Evolutionary conservation across 2,329 filamentous ascomycete genomes (phyloP).

Genomic region (Aspergillus quadrilineatus): DNA sequence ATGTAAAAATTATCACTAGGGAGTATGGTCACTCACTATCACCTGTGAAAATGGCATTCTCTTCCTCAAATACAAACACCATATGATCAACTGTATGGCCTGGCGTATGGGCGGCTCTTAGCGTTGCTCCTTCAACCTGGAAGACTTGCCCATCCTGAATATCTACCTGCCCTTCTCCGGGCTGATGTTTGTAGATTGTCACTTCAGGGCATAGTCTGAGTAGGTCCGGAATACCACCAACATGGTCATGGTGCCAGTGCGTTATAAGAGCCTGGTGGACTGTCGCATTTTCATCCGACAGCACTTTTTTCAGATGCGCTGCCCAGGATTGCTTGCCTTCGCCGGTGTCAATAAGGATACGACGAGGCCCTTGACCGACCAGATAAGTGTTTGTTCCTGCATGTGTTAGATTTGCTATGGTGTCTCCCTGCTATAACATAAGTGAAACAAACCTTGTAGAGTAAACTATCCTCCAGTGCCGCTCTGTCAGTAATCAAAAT

Average conservation of each 20-base stretch:
- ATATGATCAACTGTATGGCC: conserved; percentile 84
- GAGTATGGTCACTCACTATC: conserved; percentile 55
- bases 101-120: conserved; percentile 66
- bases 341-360: conserved; percentile 87
- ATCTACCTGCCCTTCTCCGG: conserved; percentile 50
- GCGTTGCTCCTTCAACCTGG: conserved; percentile 54
- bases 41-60: conserved; percentile 82
- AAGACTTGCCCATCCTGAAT: conserved; percentile 59
- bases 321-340: conserved; percentile 77
- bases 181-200: conserved; percentile 65
- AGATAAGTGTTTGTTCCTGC: conserved; percentile 91
- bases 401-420: background rate
- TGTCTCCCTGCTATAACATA: background rate
- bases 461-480: conserved; percentile 49
- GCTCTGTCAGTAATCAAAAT: background rate
- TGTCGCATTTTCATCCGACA: conserved; percentile 66
- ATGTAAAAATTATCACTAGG: background rate
- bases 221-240: conserved; percentile 71
- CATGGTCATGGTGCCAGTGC: conserved; percentile 91
- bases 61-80: conserved; percentile 71
- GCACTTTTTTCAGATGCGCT: conserved; percentile 60
- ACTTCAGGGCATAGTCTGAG: conserved; percentile 62
- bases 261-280: conserved; percentile 74
- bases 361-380: conserved; percentile 68
- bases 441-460: conserved; percentile 51